Evolutionary conservation across 352 stramenopile species (phyloP), one percentile per base, ranked within the genome.

Genomic region (Phytopythium cucurbitacearum): DNA sequence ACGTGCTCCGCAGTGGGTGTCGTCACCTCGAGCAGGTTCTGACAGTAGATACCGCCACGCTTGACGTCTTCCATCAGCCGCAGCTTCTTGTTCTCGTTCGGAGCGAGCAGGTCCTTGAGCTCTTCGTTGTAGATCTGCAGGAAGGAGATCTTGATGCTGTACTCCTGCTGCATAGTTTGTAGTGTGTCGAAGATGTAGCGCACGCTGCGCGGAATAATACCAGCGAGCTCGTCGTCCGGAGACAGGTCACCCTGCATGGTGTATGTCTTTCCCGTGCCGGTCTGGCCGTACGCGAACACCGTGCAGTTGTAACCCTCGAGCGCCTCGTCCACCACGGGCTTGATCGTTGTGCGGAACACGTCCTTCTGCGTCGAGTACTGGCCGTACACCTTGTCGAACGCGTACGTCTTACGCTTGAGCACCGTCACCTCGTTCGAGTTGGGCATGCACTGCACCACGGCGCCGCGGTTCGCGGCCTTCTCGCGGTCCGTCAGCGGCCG

Each of bases 61-160:
- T 94, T 94, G 16, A 73, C 53, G 61, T 97, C 89, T 37, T 97
- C 88, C 76, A 96, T 90, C 7, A 97, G 68, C 7, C 85, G 69
- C 55, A 97, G 64, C 64, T 91, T 89, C 64, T 93, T 94, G 57
- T 88, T 84, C 10, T 81, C 78, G 13, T 77, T 61, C 3, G 87
- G 76, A 32, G 78, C 76, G 10, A 98, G 67, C 45, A 99, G 64
- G 65, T 99, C 96, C 43, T 94, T 91, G 7, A 98, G 72, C 54
- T 99, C 96, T 73, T 99, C 97, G 58, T 99, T 99, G 82, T 99
- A 99, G 47, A 99, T 88, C 80, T 99, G 96, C 51, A 99, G 73
- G 67, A 98, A 99, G 39, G 90, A 98, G 28, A 98, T 92, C 33
- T 89, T 94, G 43, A 99, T 94, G 42, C 76, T 94, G 61, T 96